Evolutionary conservation across 106 monocot genomes (phyloP).

Genomic region (Dendrobium chrysotoxum): DNA sequence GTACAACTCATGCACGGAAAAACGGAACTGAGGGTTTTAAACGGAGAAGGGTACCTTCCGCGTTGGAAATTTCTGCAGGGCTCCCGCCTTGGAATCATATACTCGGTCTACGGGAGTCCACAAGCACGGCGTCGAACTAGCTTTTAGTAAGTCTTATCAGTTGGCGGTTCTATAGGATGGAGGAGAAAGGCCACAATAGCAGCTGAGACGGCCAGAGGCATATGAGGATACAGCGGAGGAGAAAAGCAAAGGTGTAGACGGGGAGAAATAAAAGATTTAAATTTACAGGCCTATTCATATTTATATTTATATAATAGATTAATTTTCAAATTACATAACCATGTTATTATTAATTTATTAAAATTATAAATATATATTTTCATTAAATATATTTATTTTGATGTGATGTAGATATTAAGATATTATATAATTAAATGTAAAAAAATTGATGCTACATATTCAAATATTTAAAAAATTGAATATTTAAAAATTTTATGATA

Average conservation of each 20-base stretch:
- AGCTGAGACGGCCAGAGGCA: neutral
- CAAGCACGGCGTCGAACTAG: neutral
- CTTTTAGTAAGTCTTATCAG: neutral
- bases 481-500: too few species aligned
- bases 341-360: too few species aligned
- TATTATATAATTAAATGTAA: too few species aligned
- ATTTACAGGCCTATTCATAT: too few species aligned
- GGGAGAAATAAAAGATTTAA: too few species aligned
- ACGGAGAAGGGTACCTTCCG: constrained; percentile 31
- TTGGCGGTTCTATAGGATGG: neutral
- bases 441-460: too few species aligned
- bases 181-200: neutral
- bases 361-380: too few species aligned
- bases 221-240: neutral
- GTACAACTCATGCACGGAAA: neutral
- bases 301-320: too few species aligned
- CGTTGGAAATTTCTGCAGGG: constrained; percentile 52
- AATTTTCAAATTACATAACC: too few species aligned
- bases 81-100: constrained; percentile 48
- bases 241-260: neutral
- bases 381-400: too few species aligned
- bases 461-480: too few species aligned
- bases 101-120: neutral
- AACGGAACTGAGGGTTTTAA: neutral
- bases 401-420: too few species aligned